These are phyloP conservation scores for Pinus tabuliformis DNA, from an alignment of 75 land plant species.

Conservation along the genomic window DNA sequence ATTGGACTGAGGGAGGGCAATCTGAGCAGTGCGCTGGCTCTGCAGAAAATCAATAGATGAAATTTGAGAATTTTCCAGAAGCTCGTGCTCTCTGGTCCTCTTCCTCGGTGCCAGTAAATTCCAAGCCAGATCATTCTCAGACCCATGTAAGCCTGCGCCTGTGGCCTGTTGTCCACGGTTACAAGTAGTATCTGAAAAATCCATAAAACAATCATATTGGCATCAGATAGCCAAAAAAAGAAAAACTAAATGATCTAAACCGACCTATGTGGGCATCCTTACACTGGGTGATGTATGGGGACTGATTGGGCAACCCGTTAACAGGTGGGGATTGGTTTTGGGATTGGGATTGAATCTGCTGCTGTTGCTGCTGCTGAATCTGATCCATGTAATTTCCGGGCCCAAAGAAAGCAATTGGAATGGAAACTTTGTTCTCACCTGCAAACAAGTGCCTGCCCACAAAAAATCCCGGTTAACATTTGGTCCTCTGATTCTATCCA, in stretches of 20 bases:
- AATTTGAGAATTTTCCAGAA: constrained; percentile 51
- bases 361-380: constrained; percentile 1
- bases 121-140: constrained; percentile 22
- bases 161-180: constrained; percentile 2
- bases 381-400: constrained; percentile 6
- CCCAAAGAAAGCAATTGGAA: constrained; percentile 10
- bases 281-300: constrained; percentile 4
- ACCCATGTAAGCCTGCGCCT: constrained; percentile 15
- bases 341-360: constrained; percentile 9
- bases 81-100: constrained; percentile 36
- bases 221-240: neutral
- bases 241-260: neutral
- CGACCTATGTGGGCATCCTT: neutral
- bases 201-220: constrained; percentile 3
- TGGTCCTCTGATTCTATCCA: neutral
- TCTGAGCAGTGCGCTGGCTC: constrained; percentile 7
- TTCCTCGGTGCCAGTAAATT: constrained; percentile 23
- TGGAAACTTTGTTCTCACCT: constrained; percentile 6
- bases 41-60: constrained; percentile 60
- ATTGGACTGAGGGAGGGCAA: constrained; percentile 13
- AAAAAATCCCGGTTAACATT: neutral
- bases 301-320: constrained; percentile 4
- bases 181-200: constrained; percentile 5
- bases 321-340: constrained; percentile 1
- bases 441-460: constrained; percentile 9